phyloP scores from a whole-genome alignment of 164 flowering plant genomes.

The Paratinospora sagittata region DNA sequence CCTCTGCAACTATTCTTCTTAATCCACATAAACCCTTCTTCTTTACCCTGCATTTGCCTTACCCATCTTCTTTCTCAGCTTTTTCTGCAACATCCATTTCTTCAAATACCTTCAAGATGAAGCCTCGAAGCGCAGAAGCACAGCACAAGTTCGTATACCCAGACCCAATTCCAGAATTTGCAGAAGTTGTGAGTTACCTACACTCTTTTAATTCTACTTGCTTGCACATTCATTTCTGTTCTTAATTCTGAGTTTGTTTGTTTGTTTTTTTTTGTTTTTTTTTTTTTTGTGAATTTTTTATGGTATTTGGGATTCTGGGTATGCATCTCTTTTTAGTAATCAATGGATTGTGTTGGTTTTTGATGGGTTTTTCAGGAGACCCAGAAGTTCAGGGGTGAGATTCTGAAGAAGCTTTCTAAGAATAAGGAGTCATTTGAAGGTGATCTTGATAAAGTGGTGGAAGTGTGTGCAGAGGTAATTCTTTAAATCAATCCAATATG shows the following conservation, averaged over 20 bases:
- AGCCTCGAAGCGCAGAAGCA: slow-evolving; percentile 10
- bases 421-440: slow-evolving; percentile 47
- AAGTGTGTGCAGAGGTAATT: slow-evolving; percentile 48
- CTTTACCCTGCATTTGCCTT: slow-evolving; percentile 11
- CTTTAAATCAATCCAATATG: slow-evolving; percentile 1
- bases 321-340: no score
- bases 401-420: slow-evolving; percentile 37
- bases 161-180: slow-evolving; percentile 53
- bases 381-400: slow-evolving; percentile 47
- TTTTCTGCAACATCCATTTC: slow-evolving; percentile 16
- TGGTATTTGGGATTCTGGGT: no score
- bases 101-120: slow-evolving; percentile 3
- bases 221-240: neutral
- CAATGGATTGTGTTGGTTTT: neutral
- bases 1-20: neutral
- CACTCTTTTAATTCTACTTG: no score
- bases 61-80: slow-evolving; percentile 8
- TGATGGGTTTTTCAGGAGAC: slow-evolving; percentile 38
- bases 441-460: slow-evolving; percentile 42
- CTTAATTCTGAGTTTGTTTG: neutral
- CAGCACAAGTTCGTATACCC: slow-evolving; percentile 36
- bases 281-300: no score
- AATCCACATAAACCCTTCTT: slow-evolving; percentile 13
- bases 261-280: neutral
- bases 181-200: slow-evolving; percentile 32